These are phyloP conservation scores for Phyllostachys edulis DNA, from an alignment of 176 grass and related monocot genomes.

Conservation along the genomic window DNA sequence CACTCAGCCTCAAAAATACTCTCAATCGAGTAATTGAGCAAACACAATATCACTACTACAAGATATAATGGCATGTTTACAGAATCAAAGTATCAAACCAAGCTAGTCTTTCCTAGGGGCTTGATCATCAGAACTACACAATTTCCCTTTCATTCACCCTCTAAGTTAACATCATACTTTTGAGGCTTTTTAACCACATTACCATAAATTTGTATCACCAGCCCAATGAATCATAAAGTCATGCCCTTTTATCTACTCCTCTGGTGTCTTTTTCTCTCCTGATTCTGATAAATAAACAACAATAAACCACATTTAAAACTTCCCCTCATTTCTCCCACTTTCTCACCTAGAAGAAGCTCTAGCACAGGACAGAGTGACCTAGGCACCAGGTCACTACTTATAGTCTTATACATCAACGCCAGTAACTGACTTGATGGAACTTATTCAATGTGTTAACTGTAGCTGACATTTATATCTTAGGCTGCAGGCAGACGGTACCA, in stretches of 20 bases:
- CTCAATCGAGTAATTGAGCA: background rate
- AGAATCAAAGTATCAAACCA: background rate
- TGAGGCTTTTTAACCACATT: background rate
- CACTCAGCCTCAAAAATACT: background rate
- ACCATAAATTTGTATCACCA: background rate
- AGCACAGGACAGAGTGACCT: background rate
- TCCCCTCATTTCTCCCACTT: background rate
- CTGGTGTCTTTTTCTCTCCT: background rate
- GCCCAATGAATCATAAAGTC: background rate
- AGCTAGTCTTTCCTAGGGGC: background rate
- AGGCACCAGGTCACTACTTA: background rate
- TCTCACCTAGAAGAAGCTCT: background rate
- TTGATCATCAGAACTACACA: background rate
- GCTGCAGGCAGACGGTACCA: background rate
- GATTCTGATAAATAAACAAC: background rate
- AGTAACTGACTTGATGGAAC: background rate
- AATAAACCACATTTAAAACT: background rate
- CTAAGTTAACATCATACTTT: background rate
- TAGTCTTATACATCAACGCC: background rate
- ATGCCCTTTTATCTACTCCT: background rate
- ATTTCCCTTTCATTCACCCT: background rate
- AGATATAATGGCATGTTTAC: background rate
- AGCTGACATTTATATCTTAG: background rate
- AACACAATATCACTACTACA: background rate
- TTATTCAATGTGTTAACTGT: background rate